Evolutionary conservation across 768 basidiomycete genomes (phyloP).

Genomic region (Pleurotus tuoliensis): DNA sequence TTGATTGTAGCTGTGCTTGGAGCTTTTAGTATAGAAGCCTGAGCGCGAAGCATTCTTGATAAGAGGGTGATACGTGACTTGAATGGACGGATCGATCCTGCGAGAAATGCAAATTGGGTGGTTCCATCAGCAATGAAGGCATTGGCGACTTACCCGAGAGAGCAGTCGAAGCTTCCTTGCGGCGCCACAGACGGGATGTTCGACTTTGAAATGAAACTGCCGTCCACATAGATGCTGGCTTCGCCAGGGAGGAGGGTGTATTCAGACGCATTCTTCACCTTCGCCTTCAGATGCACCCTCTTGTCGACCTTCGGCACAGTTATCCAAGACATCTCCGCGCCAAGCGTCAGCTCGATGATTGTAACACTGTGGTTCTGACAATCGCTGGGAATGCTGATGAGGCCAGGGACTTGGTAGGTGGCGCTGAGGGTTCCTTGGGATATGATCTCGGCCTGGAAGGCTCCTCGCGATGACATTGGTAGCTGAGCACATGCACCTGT

Average conservation of each 20-base stretch:
- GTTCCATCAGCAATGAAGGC: background rate
- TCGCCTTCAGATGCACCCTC: slow-evolving; percentile 23
- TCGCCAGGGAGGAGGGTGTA: slow-evolving; percentile 31
- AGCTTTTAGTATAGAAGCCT: slow-evolving; percentile 1
- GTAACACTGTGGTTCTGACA: slow-evolving; percentile 27
- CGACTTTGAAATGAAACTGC: slow-evolving; percentile 35
- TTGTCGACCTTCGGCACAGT: slow-evolving; percentile 31
- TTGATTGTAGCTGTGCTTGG: slow-evolving; percentile 10
- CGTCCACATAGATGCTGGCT: slow-evolving; percentile 37
- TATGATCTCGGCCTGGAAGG: background rate
- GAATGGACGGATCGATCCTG: slow-evolving; percentile 36
- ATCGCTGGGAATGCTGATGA: slow-evolving; percentile 29
- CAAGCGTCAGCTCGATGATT: slow-evolving; percentile 24
- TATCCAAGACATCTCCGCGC: slow-evolving; percentile 32
- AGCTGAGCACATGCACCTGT: background rate
- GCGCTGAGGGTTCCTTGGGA: slow-evolving; percentile 21
- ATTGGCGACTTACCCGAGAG: slow-evolving; percentile 28
- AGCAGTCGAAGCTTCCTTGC: slow-evolving; percentile 34
- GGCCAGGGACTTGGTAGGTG: slow-evolving; percentile 29
- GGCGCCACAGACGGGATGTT: slow-evolving; percentile 31
- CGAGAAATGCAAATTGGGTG: background rate
- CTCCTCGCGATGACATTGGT: too few species aligned
- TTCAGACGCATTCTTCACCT: slow-evolving; percentile 35
- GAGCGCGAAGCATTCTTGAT: slow-evolving; percentile 12
- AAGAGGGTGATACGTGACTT: slow-evolving; percentile 33